These are phyloP conservation scores for Phytophthora fragariae DNA, from an alignment of 352 stramenopile genomes.

Conservation along the genomic window DNA sequence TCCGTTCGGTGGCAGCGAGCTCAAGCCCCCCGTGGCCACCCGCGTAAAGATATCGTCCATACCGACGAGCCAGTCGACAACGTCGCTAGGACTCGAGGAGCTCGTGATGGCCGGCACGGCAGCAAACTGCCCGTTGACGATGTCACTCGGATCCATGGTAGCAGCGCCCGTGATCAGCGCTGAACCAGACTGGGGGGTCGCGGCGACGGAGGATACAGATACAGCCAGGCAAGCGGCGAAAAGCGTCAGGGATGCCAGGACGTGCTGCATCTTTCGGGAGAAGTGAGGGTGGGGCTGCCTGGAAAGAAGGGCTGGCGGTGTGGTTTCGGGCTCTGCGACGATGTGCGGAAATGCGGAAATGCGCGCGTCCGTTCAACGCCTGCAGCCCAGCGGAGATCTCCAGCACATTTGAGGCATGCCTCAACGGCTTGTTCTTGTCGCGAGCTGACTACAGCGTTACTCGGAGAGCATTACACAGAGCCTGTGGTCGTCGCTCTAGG, in stretches of 20 bases:
- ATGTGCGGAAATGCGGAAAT: not conserved
- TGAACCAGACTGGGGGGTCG: not conserved
- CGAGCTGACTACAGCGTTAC: conserved; percentile 3
- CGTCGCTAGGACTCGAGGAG: conserved; percentile 21
- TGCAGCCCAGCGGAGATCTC: too few species aligned
- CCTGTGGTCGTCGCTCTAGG: not conserved
- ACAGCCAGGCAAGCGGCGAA: conserved; percentile 10
- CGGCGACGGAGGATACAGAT: conserved; percentile 12
- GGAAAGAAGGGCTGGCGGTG: not conserved
- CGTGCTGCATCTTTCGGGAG: conserved; percentile 23
- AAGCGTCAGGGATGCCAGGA: conserved; percentile 8
- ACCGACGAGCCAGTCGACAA: conserved; percentile 41
- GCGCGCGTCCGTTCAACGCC: not conserved
- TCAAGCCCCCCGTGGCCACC: conserved; percentile 50
- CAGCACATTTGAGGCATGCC: not conserved
- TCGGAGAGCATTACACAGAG: not conserved
- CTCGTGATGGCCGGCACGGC: conserved; percentile 41
- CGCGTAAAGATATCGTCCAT: conserved; percentile 56
- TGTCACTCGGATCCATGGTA: conserved; percentile 33
- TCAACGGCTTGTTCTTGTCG: conserved; percentile 10
- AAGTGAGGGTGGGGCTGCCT: conserved; percentile 1
- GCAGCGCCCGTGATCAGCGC: conserved; percentile 18
- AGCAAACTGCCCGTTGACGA: conserved; percentile 46
- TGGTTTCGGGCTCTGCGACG: not conserved
- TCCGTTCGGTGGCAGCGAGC: conserved; percentile 43